Conservation (phyloP, 163 green algal genomes). For the Trebouxia gelatinosa region DNA sequence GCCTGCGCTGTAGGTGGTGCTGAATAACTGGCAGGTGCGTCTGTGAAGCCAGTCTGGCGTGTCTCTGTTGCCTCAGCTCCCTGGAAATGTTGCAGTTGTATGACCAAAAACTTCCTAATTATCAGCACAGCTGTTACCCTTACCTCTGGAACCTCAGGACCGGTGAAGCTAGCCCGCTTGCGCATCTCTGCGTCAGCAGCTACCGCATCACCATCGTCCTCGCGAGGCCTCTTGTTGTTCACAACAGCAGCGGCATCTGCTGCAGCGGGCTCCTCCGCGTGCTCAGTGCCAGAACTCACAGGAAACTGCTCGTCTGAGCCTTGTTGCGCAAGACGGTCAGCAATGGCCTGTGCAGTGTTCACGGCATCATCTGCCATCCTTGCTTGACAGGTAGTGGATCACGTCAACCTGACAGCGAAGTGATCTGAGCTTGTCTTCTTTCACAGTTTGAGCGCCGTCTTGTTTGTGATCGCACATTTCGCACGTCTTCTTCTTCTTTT, state of each 20-base stretch:
- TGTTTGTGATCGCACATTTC: too few species aligned
- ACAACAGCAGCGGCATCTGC: not conserved
- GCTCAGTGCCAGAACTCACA: not conserved
- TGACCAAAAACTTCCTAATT: too few species aligned
- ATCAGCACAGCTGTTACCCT: conserved; percentile 9
- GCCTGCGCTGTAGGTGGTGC: not conserved
- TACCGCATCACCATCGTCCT: conserved; percentile 7
- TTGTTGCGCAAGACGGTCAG: conserved; percentile 18
- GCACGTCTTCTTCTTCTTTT: too few species aligned
- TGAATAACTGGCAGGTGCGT: not conserved
- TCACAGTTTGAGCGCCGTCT: too few species aligned
- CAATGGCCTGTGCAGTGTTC: conserved; percentile 20
- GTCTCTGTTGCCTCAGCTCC: conserved; percentile 26
- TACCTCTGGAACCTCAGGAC: conserved; percentile 14
- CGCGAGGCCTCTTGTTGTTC: conserved; percentile 4
- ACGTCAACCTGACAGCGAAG: too few species aligned
- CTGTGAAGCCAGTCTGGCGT: conserved; percentile 13
- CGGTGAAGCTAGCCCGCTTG: conserved; percentile 20
- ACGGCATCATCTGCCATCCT: conserved; percentile 7
- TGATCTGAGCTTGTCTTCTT: too few species aligned
- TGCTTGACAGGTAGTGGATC: too few species aligned
- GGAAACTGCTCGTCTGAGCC: not conserved
- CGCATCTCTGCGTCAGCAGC: not conserved
- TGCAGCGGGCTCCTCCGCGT: not conserved
- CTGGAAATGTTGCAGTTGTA: too few species aligned